phyloP scores from a whole-genome alignment of 805 yeast species.

The Saccharomycopsis sp. region DNA sequence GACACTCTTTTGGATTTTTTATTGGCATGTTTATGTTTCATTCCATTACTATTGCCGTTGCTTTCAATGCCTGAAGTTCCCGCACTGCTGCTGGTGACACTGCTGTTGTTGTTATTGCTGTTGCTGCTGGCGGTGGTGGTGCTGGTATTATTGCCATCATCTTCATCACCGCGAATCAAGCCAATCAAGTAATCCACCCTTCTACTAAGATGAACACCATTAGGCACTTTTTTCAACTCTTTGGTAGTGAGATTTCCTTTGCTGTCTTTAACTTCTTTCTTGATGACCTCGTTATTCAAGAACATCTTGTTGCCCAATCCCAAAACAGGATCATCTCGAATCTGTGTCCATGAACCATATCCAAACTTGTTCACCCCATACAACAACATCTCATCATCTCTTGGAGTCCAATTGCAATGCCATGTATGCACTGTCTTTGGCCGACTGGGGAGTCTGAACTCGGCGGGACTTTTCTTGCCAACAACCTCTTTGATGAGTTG shows the following conservation, averaged over 20 bases:
- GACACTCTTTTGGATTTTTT: slow-evolving; percentile 19
- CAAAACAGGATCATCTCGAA: slow-evolving; percentile 89
- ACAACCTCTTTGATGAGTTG: slow-evolving; percentile 48
- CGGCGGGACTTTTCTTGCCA: slow-evolving; percentile 43
- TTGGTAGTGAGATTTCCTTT: slow-evolving; percentile 23
- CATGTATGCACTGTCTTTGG: slow-evolving; percentile 85
- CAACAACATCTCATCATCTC: slow-evolving; percentile 79
- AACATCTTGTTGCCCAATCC: slow-evolving; percentile 80
- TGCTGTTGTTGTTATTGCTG: background rate
- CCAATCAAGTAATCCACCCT: slow-evolving; percentile 80
- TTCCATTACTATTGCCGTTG: slow-evolving; percentile 14
- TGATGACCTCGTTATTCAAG: slow-evolving; percentile 35
- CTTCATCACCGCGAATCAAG: slow-evolving; percentile 52
- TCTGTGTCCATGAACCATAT: slow-evolving; percentile 89
- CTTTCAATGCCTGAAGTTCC: background rate
- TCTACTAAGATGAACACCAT: slow-evolving; percentile 85
- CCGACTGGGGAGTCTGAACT: slow-evolving; percentile 48
- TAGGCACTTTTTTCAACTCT: slow-evolving; percentile 65
- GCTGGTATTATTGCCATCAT: slow-evolving; percentile 12
- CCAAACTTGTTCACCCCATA: slow-evolving; percentile 90
- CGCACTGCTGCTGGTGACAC: background rate
- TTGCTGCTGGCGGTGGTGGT: background rate
- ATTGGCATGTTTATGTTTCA: slow-evolving; percentile 9
- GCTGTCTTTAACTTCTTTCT: slow-evolving; percentile 27
- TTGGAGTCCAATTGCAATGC: slow-evolving; percentile 78